phyloP scores from a whole-genome alignment of 306 rosid species.

The Mimosa bimucronata region DNA sequence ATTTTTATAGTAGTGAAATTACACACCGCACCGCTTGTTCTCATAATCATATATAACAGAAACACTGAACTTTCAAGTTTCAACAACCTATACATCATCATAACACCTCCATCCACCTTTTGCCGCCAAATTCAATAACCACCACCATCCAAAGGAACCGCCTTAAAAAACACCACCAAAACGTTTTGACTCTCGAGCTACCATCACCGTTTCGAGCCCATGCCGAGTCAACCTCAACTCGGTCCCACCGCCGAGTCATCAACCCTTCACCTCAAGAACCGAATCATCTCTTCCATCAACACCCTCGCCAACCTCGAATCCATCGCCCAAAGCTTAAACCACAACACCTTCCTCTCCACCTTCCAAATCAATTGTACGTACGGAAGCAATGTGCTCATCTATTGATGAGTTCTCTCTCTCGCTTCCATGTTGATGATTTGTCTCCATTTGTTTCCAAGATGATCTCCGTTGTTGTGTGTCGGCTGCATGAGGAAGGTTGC shows the following conservation, averaged over 20 bases:
- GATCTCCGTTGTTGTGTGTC: conserved; percentile 79
- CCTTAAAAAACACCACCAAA: background rate
- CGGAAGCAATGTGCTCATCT: conserved; percentile 80
- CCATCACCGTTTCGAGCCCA: background rate
- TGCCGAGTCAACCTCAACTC: conserved; percentile 55
- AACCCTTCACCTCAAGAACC: conserved; percentile 69
- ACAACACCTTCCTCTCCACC: conserved; percentile 65
- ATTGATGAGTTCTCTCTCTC: conserved; percentile 56
- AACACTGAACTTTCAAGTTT: background rate
- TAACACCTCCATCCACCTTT: conserved; percentile 40
- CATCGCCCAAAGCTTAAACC: conserved; percentile 65
- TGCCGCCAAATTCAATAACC: conserved; percentile 43
- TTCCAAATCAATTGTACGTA: conserved; percentile 83
- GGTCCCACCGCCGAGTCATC: conserved; percentile 42
- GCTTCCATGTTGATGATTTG: conserved; percentile 73
- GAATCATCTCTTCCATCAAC: conserved; percentile 79
- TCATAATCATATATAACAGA: conserved; percentile 7
- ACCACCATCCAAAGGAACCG: background rate
- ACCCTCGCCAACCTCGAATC: conserved; percentile 88
- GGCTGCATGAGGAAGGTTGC: conserved; percentile 64
- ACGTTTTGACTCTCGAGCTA: background rate
- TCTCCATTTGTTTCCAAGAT: conserved; percentile 72
- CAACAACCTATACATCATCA: background rate
- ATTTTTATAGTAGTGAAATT: no score
- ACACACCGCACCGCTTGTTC: background rate